Conservation (phyloP, 2,329 filamentous ascomycete species). For the Fusarium keratoplasticum region DNA sequence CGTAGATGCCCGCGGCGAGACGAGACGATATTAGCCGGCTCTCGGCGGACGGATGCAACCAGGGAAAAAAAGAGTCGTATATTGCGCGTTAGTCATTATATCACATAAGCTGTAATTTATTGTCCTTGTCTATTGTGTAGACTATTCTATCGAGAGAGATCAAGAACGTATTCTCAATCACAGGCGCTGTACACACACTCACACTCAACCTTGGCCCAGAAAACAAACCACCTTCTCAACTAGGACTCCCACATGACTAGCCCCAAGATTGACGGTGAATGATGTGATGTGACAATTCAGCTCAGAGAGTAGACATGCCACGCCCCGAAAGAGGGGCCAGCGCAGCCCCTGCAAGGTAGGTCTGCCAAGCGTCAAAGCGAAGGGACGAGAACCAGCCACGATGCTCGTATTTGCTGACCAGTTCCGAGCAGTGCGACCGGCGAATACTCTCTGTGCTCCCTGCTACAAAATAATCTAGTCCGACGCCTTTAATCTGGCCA, state of each 20-base stretch:
- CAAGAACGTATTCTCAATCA: not conserved
- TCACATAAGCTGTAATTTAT: not conserved
- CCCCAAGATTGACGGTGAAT: not conserved
- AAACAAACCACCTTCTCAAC: not conserved
- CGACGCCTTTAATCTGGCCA: not conserved
- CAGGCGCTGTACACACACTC: not conserved
- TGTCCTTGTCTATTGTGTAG: not conserved
- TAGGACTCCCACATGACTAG: not conserved
- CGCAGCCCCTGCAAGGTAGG: not conserved
- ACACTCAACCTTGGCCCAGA: not conserved
- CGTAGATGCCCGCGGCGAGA: not conserved
- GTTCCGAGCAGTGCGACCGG: not conserved
- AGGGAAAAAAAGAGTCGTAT: not conserved
- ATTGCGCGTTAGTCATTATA: not conserved
- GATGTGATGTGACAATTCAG: not conserved
- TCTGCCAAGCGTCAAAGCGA: not conserved
- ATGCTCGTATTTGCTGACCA: not conserved
- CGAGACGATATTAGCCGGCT: not conserved
- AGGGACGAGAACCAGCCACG: not conserved
- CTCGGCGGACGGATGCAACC: not conserved
- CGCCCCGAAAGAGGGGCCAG: not conserved
- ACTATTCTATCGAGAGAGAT: not conserved
- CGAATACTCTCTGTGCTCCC: not conserved
- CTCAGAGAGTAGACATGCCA: not conserved
- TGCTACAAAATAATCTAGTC: not conserved